Percentiles rank a stretch among this genome's conserved stretches.
Evolutionary conservation across 2,329 filamentous ascomycete genomes (phyloP).

Genomic region (Diaporthe citrichinensis): DNA sequence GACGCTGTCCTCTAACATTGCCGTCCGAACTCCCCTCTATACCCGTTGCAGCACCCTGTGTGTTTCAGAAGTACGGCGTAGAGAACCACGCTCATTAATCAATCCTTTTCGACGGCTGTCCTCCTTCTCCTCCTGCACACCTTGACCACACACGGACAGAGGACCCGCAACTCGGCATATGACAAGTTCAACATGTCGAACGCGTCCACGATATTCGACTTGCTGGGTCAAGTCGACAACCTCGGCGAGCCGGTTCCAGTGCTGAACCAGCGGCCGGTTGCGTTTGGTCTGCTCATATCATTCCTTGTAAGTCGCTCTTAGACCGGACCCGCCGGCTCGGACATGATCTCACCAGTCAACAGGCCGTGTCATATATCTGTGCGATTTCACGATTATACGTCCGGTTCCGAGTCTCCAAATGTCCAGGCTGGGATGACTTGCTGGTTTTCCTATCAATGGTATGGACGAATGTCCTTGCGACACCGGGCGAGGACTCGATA

Average conservation of each 20-base stretch:
- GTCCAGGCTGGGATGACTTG: constrained; percentile 41
- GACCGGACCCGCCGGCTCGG: neutral
- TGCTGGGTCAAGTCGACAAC: constrained; percentile 44
- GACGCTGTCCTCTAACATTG: constrained; percentile 9
- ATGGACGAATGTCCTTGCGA: neutral
- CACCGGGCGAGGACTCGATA: neutral
- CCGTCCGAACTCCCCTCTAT: constrained; percentile 13
- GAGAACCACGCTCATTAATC: constrained; percentile 13
- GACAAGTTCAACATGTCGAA: constrained; percentile 29
- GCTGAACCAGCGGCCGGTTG: constrained; percentile 40
- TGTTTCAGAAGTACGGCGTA: constrained; percentile 18
- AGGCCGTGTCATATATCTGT: constrained; percentile 13
- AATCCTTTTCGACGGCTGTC: neutral
- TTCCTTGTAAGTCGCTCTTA: constrained; percentile 9
- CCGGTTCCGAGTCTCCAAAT: constrained; percentile 31
- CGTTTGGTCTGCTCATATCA: constrained; percentile 33
- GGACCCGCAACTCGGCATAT: constrained; percentile 2
- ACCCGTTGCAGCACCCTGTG: constrained; percentile 10
- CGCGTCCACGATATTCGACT: constrained; percentile 36
- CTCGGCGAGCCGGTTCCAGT: constrained; percentile 41
- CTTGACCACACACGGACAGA: neutral
- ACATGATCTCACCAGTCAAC: neutral
- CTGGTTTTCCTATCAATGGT: constrained; percentile 37
- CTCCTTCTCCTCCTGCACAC: neutral
- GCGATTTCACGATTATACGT: constrained; percentile 32